Base-by-base conservation (phyloP, 2,329 filamentous ascomycete genomes). In the Zasmidium cellare region DNA sequence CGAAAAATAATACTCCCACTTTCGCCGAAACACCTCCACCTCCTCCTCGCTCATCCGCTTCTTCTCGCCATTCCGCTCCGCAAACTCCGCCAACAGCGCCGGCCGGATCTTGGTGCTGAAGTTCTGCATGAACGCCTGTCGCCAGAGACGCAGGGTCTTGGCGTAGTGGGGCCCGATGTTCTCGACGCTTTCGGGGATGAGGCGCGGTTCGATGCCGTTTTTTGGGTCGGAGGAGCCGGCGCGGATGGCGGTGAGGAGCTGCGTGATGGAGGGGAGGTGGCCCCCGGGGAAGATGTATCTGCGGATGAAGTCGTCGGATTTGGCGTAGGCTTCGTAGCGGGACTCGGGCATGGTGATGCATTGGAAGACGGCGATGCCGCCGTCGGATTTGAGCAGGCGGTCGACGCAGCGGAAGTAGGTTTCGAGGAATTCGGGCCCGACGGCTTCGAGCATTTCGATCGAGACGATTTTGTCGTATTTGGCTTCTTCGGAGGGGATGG, bases 201-300 rank as follows among this genome's bases (percentile, higher is more conserved):
- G 77, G 3, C 66, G 64, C 0, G 70, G 70, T 28, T 68, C 54
- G 5, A 62, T 24, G 12, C 56, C 63, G 1, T 57, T 55, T 0
- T 82, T 82, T 0, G 85, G 84, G 9, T 78, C 73, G 9, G 62
- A 60, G 0, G 86, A 87, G 31, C 85, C 85, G 23, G 78, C 77
- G 44, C 80, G 82, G 62, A 91, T 87, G 31, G 86, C 70, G 82
- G 84, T 67, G 74, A 87, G n/a, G 75, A 87, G 58, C 77, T 97
- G 67, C 80, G 85, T 65, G 75, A 88, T 56, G 83, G 91, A 45
- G 76, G 90, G 67, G 69, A 91, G 76, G 67, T 91, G 87, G 0
- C 88, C 89, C n/a, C 88, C 88, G 0, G 88, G 89, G 73, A 92
- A 91, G 55, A 91, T 91, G 73, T 91, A 90, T 61, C 86, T 85